These are phyloP conservation scores for Daldinia caldariorum DNA, from an alignment of 495 filamentous ascomycete genomes.

Conservation along the genomic window DNA sequence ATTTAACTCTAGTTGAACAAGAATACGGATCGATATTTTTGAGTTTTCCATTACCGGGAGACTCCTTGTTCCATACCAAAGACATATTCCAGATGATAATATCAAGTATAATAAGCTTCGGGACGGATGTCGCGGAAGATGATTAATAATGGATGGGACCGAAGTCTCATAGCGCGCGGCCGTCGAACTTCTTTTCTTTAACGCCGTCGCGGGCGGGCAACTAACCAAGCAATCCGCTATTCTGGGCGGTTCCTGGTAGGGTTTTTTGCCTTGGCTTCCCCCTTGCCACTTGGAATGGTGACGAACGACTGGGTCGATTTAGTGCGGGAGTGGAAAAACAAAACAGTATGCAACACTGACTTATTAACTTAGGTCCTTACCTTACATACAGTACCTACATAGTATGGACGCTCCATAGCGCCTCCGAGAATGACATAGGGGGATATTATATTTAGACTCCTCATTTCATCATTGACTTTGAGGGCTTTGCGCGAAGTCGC, in stretches of 20 bases:
- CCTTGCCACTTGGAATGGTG: conserved; percentile 23
- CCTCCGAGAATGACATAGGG: conserved; percentile 16
- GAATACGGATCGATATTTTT: conserved; percentile 8
- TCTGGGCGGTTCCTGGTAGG: conserved; percentile 22
- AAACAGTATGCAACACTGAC: background rate
- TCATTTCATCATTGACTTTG: conserved; percentile 17
- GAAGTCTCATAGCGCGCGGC: conserved; percentile 6
- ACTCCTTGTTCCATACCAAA: background rate
- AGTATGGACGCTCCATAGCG: conserved; percentile 3
- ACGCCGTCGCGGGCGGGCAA: background rate
- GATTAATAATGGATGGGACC: conserved; percentile 3
- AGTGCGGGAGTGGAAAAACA: background rate
- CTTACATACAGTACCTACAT: too few species aligned
- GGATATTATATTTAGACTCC: background rate
- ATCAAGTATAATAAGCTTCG: background rate
- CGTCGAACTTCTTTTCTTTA: background rate
- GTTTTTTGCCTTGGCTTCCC: background rate
- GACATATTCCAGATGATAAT: conserved; percentile 11
- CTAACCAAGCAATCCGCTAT: conserved; percentile 1
- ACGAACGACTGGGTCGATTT: conserved; percentile 18
- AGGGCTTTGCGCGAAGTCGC: conserved; percentile 6
- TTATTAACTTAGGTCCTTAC: background rate
- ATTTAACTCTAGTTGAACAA: background rate
- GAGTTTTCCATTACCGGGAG: conserved; percentile 16
- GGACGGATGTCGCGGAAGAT: conserved; percentile 32